These are phyloP conservation scores for Phytophthora podocarpi DNA, from an alignment of 352 stramenopile genomes.

Conservation along the genomic window DNA sequence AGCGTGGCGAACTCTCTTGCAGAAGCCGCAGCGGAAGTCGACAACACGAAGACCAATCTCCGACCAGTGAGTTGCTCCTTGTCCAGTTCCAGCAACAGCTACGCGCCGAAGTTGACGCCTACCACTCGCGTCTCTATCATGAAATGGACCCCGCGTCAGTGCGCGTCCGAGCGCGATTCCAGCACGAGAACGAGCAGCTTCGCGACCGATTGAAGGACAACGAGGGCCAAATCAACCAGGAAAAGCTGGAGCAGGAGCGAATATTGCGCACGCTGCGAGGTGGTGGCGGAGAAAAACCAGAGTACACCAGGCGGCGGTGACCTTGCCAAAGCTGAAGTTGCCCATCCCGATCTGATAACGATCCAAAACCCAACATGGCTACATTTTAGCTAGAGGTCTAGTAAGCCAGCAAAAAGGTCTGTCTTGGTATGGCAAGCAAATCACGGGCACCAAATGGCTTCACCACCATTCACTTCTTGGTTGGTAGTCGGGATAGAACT, in stretches of 20 bases:
- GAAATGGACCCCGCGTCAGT: conserved; percentile 43
- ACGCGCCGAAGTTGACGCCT: conserved; percentile 35
- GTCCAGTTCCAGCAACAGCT: conserved; percentile 32
- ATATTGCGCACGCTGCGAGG: conserved; percentile 31
- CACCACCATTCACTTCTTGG: neutral
- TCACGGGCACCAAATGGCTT: neutral
- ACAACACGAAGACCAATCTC: neutral
- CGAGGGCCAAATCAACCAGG: conserved; percentile 31
- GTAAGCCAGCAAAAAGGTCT: neutral
- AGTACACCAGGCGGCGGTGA: conserved; percentile 13
- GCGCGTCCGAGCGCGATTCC: conserved; percentile 29
- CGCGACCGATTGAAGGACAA: conserved; percentile 27
- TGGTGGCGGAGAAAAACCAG: neutral
- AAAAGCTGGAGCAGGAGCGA: conserved; percentile 42
- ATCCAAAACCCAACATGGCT: conserved; percentile 11
- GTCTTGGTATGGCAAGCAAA: neutral
- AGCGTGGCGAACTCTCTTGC: neutral
- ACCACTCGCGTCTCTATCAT: conserved; percentile 36
- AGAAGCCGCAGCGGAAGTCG: neutral
- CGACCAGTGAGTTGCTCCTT: conserved; percentile 18
- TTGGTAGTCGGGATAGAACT: too few relatives aligned
- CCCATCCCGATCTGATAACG: conserved; percentile 30
- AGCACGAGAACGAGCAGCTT: conserved; percentile 30
- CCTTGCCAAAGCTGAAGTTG: conserved; percentile 6
- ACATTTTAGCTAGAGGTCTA: neutral